Conservation (phyloP, 1,284 basidiomycete genomes). For the Heterobasidion occidentale region DNA sequence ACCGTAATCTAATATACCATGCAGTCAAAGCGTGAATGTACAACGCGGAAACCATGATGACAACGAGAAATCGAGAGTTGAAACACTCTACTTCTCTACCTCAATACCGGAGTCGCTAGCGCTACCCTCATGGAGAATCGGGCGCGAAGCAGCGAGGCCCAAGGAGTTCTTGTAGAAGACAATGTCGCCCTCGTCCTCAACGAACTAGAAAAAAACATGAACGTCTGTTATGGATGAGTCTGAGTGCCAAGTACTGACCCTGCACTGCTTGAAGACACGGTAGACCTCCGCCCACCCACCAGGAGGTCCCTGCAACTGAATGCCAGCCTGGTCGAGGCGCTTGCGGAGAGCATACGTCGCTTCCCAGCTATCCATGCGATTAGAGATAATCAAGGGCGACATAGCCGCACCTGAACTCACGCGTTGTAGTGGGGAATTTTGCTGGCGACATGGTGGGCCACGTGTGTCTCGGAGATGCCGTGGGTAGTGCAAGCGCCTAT, state of each 20-base stretch:
- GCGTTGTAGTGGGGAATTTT: constrained; percentile 93
- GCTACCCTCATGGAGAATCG: constrained; percentile 51
- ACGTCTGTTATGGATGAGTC: neutral
- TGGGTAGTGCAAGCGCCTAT: constrained; percentile 75
- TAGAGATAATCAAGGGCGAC: neutral
- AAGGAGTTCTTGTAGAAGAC: constrained; percentile 87
- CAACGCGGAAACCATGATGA: neutral
- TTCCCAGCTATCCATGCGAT: constrained; percentile 66
- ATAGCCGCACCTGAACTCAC: constrained; percentile 24
- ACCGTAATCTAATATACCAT: neutral
- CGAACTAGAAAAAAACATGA: constrained; percentile 38
- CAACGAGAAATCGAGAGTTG: neutral
- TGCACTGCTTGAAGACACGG: constrained; percentile 71
- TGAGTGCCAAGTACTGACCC: constrained; percentile 14
- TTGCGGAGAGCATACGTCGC: constrained; percentile 84
- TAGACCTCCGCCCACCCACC: constrained; percentile 76
- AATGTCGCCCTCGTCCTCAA: constrained; percentile 89
- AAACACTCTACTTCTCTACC: constrained; percentile 32
- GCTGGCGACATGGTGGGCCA: constrained; percentile 84
- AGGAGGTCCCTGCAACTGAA: constrained; percentile 56
- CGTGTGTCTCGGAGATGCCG: constrained; percentile 92
- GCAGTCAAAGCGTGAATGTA: neutral
- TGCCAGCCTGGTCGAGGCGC: constrained; percentile 59
- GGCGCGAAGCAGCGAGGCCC: constrained; percentile 69
- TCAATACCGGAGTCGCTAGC: constrained; percentile 87